Base-by-base conservation (phyloP, 2,329 filamentous ascomycete genomes). In the Hortaea werneckii region DNA sequence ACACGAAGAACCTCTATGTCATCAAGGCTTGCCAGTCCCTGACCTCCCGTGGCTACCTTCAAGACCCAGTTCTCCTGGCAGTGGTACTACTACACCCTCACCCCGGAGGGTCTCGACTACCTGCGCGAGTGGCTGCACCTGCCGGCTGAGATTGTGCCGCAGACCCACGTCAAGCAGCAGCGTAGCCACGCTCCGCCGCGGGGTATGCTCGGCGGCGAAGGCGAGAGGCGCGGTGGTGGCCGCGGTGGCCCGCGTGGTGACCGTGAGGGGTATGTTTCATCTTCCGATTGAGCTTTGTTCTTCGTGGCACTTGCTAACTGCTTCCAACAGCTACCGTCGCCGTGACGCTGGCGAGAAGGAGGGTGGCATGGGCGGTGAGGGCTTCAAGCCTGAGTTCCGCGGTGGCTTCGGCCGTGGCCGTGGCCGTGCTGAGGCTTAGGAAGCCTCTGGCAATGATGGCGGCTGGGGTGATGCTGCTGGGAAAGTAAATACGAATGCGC, bases 1-100 rank as follows among this genome's bases (percentile, higher is more conserved):
- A 95, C 79, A 94, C 88, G 74, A 95, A 95, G 85, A 98, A 98
- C 83, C 87, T 98, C 67, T 96, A 75, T 73, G 90, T 44, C 73
- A 87, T 98, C 82, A 98, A 98, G 83, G 92, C 92, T 67, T 84
- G 82, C 77, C 92, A 98, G 80, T 98, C 92, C 58, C 83, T 98
- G 69, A 94, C 83, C 78, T 95, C 89, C 63, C 90, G 92, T 72
- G 90, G 90, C 71, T 96, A 87, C 75, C 82, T 98, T 98, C 77
- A 98, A 98, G 87, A 98, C 92, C 65, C 92, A 94, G 76, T 98
- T 98, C 85, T 95, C 88, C 61, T 95, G 88, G 88, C 88, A 95
- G 77, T 95, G 89, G 82, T 95, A 96, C 85, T 98, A 98, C 86
- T 98, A 98, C 84, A 64, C 92, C 75, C 84, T 98, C 75, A 95